These are phyloP conservation scores for Magnaporthales sp. DNA, from an alignment of 2,329 filamentous ascomycete species.

Conservation along the genomic window DNA sequence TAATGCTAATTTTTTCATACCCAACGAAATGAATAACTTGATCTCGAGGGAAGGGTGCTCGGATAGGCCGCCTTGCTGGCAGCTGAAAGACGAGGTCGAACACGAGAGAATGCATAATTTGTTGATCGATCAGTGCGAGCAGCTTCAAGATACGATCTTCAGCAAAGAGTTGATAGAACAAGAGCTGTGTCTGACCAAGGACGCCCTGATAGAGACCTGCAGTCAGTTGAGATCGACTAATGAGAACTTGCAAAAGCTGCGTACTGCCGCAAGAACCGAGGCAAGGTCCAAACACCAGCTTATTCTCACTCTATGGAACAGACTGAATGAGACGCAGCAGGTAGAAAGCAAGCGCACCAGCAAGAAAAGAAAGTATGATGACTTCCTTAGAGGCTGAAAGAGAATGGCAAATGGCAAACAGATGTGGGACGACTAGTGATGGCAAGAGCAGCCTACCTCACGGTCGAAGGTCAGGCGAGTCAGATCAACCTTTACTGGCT, in stretches of 20 bases:
- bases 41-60: not conserved
- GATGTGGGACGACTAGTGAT: not conserved
- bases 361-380: not conserved
- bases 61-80: not conserved
- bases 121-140: not conserved
- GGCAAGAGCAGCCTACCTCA: not conserved
- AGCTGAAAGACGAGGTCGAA: not conserved
- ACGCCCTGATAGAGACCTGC: not conserved
- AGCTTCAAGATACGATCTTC: not conserved
- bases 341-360: not conserved
- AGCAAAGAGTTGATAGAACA: not conserved
- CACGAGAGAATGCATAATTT: not conserved
- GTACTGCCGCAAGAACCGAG: not conserved
- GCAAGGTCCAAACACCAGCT: not conserved
- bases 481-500: not conserved
- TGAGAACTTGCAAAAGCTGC: not conserved
- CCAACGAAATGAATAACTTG: not conserved
- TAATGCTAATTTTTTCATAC: not conserved
- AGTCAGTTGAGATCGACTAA: not conserved
- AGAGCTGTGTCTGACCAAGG: not conserved
- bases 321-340: not conserved
- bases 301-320: not conserved
- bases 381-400: not conserved
- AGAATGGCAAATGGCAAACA: not conserved
- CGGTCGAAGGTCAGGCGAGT: not conserved